These are phyloP conservation scores for Canavalia ensiformis DNA, from an alignment of 306 rosid genomes.

Conservation along the genomic window DNA sequence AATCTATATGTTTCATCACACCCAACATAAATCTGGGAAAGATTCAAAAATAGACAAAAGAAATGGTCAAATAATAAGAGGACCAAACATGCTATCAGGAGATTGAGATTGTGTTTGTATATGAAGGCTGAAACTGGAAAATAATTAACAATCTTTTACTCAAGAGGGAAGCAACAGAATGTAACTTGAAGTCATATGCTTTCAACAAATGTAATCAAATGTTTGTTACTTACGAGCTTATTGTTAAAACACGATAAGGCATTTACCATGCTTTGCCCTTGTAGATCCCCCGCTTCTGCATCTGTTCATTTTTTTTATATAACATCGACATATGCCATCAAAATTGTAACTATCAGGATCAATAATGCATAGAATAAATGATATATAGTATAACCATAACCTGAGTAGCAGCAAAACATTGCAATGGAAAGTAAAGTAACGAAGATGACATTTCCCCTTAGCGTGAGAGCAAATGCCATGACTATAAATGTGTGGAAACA, in stretches of 20 bases:
- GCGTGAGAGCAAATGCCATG: constrained; percentile 51
- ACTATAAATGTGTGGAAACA: constrained; percentile 20
- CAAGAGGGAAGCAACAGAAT: background rate
- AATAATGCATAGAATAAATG: background rate
- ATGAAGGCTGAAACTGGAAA: background rate
- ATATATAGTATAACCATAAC: constrained; percentile 23
- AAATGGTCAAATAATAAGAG: background rate
- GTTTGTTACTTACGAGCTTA: constrained; percentile 59
- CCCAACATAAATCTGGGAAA: constrained; percentile 62
- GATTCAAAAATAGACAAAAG: constrained; percentile 6
- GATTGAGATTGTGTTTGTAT: too few species aligned
- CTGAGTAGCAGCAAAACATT: constrained; percentile 55
- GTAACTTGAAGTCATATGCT: constrained; percentile 1
- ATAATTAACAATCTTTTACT: background rate
- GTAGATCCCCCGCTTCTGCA: constrained; percentile 53
- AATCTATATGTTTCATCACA: constrained; percentile 72
- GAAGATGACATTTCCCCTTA: constrained; percentile 38
- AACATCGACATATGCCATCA: background rate
- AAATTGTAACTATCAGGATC: background rate
- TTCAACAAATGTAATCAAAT: constrained; percentile 22
- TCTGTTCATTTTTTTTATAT: constrained; percentile 52
- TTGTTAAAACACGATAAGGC: constrained; percentile 69
- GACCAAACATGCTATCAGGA: background rate
- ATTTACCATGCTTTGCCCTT: constrained; percentile 50
- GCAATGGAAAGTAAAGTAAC: constrained; percentile 36